phyloP scores from a whole-genome alignment of 2,329 filamentous ascomycete genomes.

The Cercospora sp. region DNA sequence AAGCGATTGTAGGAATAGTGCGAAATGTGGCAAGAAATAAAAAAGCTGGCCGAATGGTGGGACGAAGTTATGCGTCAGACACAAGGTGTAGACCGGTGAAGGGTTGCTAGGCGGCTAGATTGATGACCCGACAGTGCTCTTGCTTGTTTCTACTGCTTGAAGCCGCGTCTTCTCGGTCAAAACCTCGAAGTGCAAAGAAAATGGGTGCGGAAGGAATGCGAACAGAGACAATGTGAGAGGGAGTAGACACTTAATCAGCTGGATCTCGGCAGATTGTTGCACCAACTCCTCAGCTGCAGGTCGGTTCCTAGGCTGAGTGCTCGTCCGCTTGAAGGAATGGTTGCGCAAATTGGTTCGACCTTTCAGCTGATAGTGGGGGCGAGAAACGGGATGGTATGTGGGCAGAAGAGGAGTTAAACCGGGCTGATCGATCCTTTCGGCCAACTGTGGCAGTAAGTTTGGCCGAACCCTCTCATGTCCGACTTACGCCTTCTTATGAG shows the following conservation, averaged over 20 bases:
- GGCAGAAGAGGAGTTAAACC: not conserved
- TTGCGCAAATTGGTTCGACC: not conserved
- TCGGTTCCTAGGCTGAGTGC: slow-evolving; percentile 4
- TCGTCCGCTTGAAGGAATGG: not conserved
- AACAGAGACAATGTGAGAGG: not conserved
- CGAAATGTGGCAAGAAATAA: not conserved
- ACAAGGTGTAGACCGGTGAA: slow-evolving; percentile 16
- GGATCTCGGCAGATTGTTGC: slow-evolving; percentile 6
- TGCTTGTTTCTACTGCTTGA: not conserved
- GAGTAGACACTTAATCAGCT: slow-evolving; percentile 13
- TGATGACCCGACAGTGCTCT: not conserved
- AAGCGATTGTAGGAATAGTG: not conserved
- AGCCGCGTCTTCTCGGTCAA: not conserved
- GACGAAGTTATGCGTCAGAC: slow-evolving; percentile 8
- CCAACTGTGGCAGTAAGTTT: slow-evolving; percentile 2
- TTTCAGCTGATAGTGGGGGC: not conserved
- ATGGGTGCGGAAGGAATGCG: not conserved
- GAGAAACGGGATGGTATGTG: not conserved
- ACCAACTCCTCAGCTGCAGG: slow-evolving; percentile 16
- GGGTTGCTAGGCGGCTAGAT: slow-evolving; percentile 3
- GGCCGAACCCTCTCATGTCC: not conserved
- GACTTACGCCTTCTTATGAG: not conserved
- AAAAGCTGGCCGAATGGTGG: not conserved
- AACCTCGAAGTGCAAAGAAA: not conserved
- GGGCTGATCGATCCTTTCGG: slow-evolving; percentile 4